Conservation (phyloP, 441 rosid species). For the Arabidopsis lyrata region DNA sequence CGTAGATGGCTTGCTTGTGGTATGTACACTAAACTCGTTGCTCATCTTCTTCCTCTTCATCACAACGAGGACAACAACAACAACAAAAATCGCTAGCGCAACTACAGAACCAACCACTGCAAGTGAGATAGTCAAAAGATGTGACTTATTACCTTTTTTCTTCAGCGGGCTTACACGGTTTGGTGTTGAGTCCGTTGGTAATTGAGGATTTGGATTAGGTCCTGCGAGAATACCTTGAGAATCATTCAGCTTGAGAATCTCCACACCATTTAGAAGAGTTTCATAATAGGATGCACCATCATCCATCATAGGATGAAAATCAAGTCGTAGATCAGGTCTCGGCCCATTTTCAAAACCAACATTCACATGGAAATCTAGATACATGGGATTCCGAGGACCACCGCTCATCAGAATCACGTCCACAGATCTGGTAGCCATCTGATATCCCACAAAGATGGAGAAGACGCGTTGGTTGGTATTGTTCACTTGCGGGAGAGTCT, state of each 20-base stretch:
- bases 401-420: constrained; percentile 47
- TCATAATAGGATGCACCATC: no score
- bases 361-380: constrained; percentile 33
- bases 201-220: neutral
- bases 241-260: constrained; percentile 51
- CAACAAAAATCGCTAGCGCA: neutral
- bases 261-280: constrained; percentile 50
- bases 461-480: constrained; percentile 38
- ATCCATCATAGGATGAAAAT: constrained; percentile 38
- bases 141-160: neutral
- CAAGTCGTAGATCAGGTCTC: constrained; percentile 37
- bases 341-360: neutral
- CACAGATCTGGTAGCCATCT: neutral
- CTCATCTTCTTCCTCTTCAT: constrained; percentile 44
- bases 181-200: neutral
- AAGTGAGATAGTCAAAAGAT: neutral
- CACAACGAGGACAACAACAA: constrained; percentile 44
- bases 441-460: constrained; percentile 29
- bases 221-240: constrained; percentile 34
- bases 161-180: neutral
- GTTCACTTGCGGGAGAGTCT: constrained; percentile 9
- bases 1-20: constrained; percentile 61
- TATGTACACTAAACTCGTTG: constrained; percentile 54
- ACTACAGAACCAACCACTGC: constrained; percentile 42
- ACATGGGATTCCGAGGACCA: constrained; percentile 43